Conservation (phyloP, 2,329 filamentous ascomycete species). For the Plenodomus lindquistii region DNA sequence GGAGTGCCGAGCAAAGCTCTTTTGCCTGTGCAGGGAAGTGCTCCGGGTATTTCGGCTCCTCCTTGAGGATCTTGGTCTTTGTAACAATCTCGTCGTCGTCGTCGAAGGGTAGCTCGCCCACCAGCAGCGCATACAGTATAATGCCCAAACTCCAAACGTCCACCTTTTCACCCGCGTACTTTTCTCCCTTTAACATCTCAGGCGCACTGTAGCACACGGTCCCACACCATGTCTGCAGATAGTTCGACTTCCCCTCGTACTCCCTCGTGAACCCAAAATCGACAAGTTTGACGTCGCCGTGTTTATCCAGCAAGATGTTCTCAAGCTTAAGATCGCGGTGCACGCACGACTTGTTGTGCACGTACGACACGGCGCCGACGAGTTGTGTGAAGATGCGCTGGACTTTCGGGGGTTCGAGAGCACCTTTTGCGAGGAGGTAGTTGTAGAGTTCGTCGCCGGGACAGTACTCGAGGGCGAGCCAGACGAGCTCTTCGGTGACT, state of each 20-base stretch:
- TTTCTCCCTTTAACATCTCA: conserved; percentile 98
- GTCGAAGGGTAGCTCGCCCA: conserved; percentile 89
- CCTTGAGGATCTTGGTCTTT: conserved; percentile 78
- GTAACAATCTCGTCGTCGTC: conserved; percentile 92
- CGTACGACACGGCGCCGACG: conserved; percentile 91
- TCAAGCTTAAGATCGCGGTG: conserved; percentile 97
- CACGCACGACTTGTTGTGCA: conserved; percentile 92
- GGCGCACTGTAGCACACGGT: conserved; percentile 97
- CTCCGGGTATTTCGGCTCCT: conserved; percentile 84
- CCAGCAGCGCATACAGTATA: conserved; percentile 80
- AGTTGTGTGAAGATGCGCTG: conserved; percentile 96
- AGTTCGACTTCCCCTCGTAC: conserved; percentile 92
- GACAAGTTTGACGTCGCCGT: conserved; percentile 96
- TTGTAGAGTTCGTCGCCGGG: conserved; percentile 97
- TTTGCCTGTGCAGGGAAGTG: conserved; percentile 77
- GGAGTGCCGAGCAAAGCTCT: conserved; percentile 73
- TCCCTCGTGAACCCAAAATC: conserved; percentile 98
- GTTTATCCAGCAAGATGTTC: conserved; percentile 92
- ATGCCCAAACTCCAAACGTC: conserved; percentile 93
- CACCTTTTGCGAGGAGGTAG: conserved; percentile 85
- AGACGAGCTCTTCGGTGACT: conserved; percentile 91
- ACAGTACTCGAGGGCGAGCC: conserved; percentile 96
- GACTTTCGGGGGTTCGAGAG: conserved; percentile 80
- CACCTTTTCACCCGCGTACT: conserved; percentile 96
- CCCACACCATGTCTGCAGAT: conserved; percentile 95